Base-by-base conservation (phyloP, 352 stramenopile species). In the Globisporangium takayamanum region DNA sequence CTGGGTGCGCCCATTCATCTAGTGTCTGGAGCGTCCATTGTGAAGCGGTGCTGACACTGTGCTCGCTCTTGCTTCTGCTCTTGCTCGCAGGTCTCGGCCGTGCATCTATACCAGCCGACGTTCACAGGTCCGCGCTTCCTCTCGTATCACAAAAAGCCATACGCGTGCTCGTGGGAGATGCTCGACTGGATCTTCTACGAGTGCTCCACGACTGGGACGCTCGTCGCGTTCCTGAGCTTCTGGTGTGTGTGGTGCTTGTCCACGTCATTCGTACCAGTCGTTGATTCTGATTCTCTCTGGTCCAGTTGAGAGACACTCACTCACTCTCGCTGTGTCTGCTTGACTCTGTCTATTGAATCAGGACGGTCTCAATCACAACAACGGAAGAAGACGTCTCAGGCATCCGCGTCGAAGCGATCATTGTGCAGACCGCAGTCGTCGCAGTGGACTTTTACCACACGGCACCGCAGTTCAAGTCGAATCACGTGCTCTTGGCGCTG, bases 101-200 rank as follows among this genome's bases (percentile, higher is more conserved):
- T 88, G 47, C 72, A 88, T 69, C 46, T 78, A 59, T 82, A 84
- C 58, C 72, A 82, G 61, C 66, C 73, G 11, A 76, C 74, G 25
- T 78, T 86, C 30, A 78, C 82, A 44, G 70, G 73, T 20, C 74
- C 78, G 49, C 78, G 72, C n/a, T 76, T 86, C 45, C 48, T 86
- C 53, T 68, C 82, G 52, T 72, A 83, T 51, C 73, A 78, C 22
- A 75, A 73, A 57, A 70, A 70, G 7, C 71, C 77, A 41, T 71
- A 68, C n/a, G 62, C 72, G 25, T 78, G 64, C 26, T 88, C 78
- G 42, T 86, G 75, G 78, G 75, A 86, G 39, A 82, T 86, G 56
- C 53, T 88, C 28, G 78, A 86, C 58, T 85, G 75, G 75, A 72
- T 88, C 42, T 78, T 86, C 46, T 83, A 76, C 55, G 73, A 90